Evolutionary conservation across 2,329 filamentous ascomycete species (phyloP).

Genomic region (Colletotrichum tropicicola): DNA sequence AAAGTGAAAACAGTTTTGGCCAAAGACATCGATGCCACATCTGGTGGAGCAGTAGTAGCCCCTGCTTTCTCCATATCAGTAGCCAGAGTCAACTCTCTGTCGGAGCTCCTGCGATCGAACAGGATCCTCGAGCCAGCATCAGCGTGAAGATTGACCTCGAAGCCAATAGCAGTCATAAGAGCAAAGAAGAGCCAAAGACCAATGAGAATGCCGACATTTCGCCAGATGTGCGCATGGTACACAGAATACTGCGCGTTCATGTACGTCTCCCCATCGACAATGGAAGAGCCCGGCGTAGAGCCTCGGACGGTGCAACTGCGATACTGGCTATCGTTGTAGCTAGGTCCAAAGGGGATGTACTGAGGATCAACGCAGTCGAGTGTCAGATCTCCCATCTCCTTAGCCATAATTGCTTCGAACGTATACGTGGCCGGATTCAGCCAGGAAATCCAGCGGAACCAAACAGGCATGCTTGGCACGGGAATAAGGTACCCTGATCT

Average conservation of each 20-base stretch:
- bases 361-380: conserved; percentile 51
- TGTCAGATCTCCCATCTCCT: conserved; percentile 63
- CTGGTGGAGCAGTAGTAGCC: no score
- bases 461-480: conserved; percentile 69
- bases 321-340: not conserved
- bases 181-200: conserved; percentile 26
- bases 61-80: no score
- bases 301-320: not conserved
- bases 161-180: no score
- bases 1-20: conserved; percentile 19
- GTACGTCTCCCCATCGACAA: conserved; percentile 32
- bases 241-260: conserved; percentile 25
- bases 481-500: conserved; percentile 65
- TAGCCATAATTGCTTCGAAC: conserved; percentile 76
- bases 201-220: conserved; percentile 29
- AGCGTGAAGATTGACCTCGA: no score
- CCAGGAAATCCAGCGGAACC: conserved; percentile 81
- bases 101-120: no score
- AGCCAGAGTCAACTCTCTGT: no score
- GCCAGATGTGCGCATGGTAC: conserved; percentile 31
- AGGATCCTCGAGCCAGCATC: no score
- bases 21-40: not conserved
- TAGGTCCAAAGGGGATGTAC: conserved; percentile 9
- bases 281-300: conserved; percentile 29
- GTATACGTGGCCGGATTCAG: conserved; percentile 78